Conservation (phyloP, 345 rosid species). For the Anastatica hierochuntica region DNA sequence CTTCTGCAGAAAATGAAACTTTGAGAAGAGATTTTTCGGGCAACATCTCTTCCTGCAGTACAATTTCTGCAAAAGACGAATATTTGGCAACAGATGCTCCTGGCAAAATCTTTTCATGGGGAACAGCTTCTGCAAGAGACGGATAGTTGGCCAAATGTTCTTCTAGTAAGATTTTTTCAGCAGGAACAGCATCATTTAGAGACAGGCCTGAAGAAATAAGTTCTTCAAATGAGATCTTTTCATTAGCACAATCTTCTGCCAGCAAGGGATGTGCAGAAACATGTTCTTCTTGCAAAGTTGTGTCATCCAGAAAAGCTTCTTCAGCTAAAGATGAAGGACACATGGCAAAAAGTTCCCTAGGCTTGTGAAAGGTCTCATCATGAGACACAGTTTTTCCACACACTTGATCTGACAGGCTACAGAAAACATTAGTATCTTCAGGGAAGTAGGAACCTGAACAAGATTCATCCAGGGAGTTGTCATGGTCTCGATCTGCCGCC, state of each 20-base stretch:
- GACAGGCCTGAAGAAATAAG: background rate
- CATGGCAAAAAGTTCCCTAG: constrained; percentile 1
- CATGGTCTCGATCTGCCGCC: constrained; percentile 9
- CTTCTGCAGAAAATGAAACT: constrained; percentile 4
- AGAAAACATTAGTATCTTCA: constrained; percentile 6
- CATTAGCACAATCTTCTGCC: constrained; percentile 14
- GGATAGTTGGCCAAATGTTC: constrained; percentile 2
- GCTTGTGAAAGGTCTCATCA: constrained; percentile 11
- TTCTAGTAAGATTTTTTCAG: constrained; percentile 12
- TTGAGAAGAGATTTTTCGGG: constrained; percentile 4
- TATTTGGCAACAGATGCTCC: constrained; percentile 5
- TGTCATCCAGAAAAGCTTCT: background rate
- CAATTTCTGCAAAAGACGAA: background rate
- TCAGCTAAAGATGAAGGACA: constrained; percentile 1
- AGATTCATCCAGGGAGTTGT: constrained; percentile 6
- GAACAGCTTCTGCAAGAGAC: constrained; percentile 6
- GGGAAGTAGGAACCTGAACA: constrained; percentile 14
- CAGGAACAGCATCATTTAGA: constrained; percentile 6
- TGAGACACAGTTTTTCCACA: background rate
- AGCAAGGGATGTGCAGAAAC: background rate
- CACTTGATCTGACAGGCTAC: constrained; percentile 12
- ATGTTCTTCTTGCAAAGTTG: constrained; percentile 5
- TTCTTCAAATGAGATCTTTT: constrained; percentile 16
- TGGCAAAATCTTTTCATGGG: constrained; percentile 10
- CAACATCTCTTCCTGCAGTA: no score